Evolutionary conservation across 345 rosid species (phyloP), one percentile per base, ranked within the genome.

Genomic region (Citrus cavaleriei): DNA sequence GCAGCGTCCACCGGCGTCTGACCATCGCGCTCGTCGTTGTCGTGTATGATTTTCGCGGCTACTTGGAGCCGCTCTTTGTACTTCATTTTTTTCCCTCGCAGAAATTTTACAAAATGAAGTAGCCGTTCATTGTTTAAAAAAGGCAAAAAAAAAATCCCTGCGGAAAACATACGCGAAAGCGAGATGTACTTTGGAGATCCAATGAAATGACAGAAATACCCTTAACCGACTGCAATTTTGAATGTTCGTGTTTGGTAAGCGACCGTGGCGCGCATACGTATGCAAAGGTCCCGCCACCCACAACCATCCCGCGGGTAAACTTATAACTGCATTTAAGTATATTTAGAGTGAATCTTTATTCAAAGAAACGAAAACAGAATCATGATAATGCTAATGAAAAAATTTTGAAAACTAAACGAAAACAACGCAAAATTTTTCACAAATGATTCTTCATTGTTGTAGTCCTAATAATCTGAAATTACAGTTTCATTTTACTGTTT

Each of bases 401-500:
- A 13, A 3, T 3, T 46, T 46, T 46, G 5, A 12, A 13, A 46
- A 46, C 18, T 42, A 46, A 46, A 3, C 18, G 51, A 46, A 46
- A 46, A 12, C 51, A 46, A 46, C 16, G 4, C 4, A 12, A 46
- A 46, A 3, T 12, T 42, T 42, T 42, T 42, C 16, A 42, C 16
- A 10, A 42, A 42, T 42, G 49, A 42, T 42, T 42, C 14, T 10
- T 42, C 49, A 10, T 42, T 42, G 49, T 42, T 42, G 16, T 0
- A 42, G 49, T 42, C 49, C 49, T 42, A 10, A 10, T 42, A 12
- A 42, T 12, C 49, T 42, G 16, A 42, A 42, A 40, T 40, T 0
- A 40, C 13, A 40, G 96, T 83, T 88, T 91, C 80, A 86, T 81
- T 84, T 95, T 97, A 79, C 98, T 97, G 83, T 93, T 95, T 72